phyloP scores from a whole-genome alignment of 1,284 basidiomycete genomes.

The Ceratobasidium sp. region DNA sequence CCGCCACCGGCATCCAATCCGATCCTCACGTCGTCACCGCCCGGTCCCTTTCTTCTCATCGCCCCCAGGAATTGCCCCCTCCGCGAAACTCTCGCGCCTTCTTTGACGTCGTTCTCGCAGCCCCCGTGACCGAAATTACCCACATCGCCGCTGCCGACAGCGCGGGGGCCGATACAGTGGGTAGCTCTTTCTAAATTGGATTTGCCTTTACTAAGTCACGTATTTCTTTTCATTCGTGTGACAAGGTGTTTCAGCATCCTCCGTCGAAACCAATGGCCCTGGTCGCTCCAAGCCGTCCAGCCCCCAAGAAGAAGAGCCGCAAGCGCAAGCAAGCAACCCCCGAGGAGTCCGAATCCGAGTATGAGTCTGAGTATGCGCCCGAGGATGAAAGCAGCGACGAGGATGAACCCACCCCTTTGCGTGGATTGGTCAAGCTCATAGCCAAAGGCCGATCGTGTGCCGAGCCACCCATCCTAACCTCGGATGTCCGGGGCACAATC shows the following conservation, averaged over 20 bases:
- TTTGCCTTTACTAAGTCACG: neutral
- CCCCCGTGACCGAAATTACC: too few species aligned
- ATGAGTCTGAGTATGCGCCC: conserved; percentile 2
- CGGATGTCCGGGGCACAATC: conserved; percentile 15
- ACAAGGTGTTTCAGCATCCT: conserved; percentile 23
- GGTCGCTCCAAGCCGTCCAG: neutral
- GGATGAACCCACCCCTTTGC: conserved; percentile 12
- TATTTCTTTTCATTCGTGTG: neutral
- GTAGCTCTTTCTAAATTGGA: neutral
- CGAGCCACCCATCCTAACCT: conserved; percentile 15
- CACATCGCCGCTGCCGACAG: neutral
- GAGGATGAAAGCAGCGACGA: conserved; percentile 22
- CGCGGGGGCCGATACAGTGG: neutral
- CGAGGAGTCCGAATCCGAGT: conserved; percentile 7
- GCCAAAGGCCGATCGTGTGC: neutral
- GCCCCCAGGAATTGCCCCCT: neutral
- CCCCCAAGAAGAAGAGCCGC: neutral
- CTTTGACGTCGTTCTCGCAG: conserved; percentile 25
- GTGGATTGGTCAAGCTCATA: conserved; percentile 1
- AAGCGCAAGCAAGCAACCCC: conserved; percentile 15
- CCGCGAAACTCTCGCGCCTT: conserved; percentile 22
- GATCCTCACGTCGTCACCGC: neutral
- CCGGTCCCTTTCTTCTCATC: conserved; percentile 13
- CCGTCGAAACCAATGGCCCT: conserved; percentile 1
- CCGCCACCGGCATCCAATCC: conserved; percentile 13